Base-by-base conservation (phyloP, 2,329 filamentous ascomycete genomes). In the Venturia pyrina region DNA sequence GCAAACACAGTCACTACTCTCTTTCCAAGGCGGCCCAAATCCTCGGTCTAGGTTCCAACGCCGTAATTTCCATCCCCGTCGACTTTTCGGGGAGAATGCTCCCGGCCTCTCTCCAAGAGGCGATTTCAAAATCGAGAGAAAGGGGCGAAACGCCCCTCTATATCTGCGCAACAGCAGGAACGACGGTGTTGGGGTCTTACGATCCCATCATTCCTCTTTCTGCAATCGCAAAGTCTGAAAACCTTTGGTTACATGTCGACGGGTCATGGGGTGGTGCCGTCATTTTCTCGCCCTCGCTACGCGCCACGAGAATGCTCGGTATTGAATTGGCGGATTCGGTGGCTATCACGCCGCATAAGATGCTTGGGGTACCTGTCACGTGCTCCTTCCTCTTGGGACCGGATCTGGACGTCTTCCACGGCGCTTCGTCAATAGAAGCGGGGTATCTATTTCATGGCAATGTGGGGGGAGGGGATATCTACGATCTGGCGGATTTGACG, bases 281-380 rank as follows among this genome's bases (percentile, higher is more conserved):
- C 67, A 82, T 90, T 69, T 97, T 98, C 78, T 89, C 87, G 0
- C 71, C 81, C n/a, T 78, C 78, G 66, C 87, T 75, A 17, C 69
- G 89, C 56, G 79, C 79, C 59, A 71, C 78, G 65, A 90, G 91
- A 73, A 79, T 98, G 11, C 75, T 79, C 0, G 93, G 93, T 17
- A 80, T 84, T 1, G 82, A 92, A 57, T 82, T 88, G 50, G 95
- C 93, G 11, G 84, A 97, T 76, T 91, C 87, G 17, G 80, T 98
- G 48, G 91, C 92, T 1, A 85, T 96, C 65, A 98, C 96, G 76
- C 93, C 95, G 66, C 95, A 99, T 79, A 98, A 98, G 79, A 98
- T 98, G 95, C 84, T 98, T 73, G 91, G 91, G 67, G 90, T 91
- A 2, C 93, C 95, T 0, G 80, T 96, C 50, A 96, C 93, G 0